Evolutionary conservation across 83 land plant species (phyloP).

Genomic region (Thuja plicata): DNA sequence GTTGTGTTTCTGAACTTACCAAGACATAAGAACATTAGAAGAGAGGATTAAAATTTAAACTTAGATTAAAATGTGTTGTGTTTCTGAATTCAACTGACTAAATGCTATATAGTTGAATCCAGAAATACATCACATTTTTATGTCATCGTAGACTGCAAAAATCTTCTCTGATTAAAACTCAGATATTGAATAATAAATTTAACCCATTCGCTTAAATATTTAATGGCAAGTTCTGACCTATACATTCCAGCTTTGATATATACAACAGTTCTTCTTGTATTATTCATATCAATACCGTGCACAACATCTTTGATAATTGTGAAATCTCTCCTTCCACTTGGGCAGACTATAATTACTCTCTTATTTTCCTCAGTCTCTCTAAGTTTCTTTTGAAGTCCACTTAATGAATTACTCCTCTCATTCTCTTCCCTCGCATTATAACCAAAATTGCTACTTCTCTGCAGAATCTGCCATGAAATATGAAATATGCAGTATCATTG

Average conservation of each 20-base stretch:
- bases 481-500: too few species aligned
- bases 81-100: too few species aligned
- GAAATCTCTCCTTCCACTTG: constrained; percentile 40
- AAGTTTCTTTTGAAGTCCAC: constrained; percentile 26
- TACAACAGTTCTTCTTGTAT: constrained; percentile 43
- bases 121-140: too few species aligned
- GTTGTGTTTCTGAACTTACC: too few species aligned
- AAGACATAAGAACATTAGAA: too few species aligned
- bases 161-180: too few species aligned
- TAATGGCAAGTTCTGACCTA: constrained; percentile 24
- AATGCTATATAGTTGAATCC: too few species aligned
- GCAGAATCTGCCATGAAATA: neutral
- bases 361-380: constrained; percentile 32
- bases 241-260: constrained; percentile 60
- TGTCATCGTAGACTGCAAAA: too few species aligned
- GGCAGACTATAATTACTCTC: constrained; percentile 27
- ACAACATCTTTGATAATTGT: constrained; percentile 42
- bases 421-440: neutral
- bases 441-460: neutral
- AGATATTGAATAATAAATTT: too few species aligned
- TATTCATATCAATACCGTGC: constrained; percentile 31
- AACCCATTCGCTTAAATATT: too few species aligned
- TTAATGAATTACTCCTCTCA: neutral
- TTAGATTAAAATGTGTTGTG: too few species aligned
- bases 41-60: too few species aligned